Evolutionary conservation across 805 yeast genomes (phyloP).

Genomic region (Candida alai): DNA sequence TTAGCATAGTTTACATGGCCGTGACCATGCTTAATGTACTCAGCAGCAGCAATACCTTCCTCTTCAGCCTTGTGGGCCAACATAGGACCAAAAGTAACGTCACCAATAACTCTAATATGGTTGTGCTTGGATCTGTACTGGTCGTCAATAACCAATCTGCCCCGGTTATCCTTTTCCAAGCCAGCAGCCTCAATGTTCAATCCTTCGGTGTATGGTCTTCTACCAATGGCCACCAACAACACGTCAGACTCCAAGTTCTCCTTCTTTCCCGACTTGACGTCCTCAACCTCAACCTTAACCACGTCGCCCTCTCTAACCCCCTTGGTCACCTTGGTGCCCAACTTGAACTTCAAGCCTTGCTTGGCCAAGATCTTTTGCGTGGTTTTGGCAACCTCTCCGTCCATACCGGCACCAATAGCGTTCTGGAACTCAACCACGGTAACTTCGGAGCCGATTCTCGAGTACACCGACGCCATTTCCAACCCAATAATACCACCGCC

Average conservation of each 20-base stretch:
- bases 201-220: conserved; percentile 95
- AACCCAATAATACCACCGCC: conserved; percentile 99
- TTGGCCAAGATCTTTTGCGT: conserved; percentile 87
- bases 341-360: conserved; percentile 93
- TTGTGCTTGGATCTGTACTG: conserved; percentile 89
- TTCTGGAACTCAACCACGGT: conserved; percentile 88
- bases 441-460: conserved; percentile 92
- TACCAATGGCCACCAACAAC: conserved; percentile 94
- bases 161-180: conserved; percentile 85
- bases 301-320: conserved; percentile 87
- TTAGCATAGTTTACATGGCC: conserved; percentile 98
- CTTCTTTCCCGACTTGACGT: conserved; percentile 79
- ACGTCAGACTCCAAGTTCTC: conserved; percentile 86
- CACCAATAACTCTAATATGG: conserved; percentile 97
- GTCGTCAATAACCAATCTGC: conserved; percentile 90
- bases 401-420: conserved; percentile 98
- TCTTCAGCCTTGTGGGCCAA: conserved; percentile 99
- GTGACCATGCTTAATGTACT: conserved; percentile 85
- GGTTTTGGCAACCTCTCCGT: conserved; percentile 85
- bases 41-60: conserved; percentile 98
- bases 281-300: conserved; percentile 85
- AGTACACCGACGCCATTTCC: conserved; percentile 98
- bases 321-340: conserved; percentile 84
- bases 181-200: conserved; percentile 86
- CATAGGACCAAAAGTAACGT: conserved; percentile 98